phyloP scores from a whole-genome alignment of 2,329 filamentous ascomycete species.

The Colletotrichum destructivum region DNA sequence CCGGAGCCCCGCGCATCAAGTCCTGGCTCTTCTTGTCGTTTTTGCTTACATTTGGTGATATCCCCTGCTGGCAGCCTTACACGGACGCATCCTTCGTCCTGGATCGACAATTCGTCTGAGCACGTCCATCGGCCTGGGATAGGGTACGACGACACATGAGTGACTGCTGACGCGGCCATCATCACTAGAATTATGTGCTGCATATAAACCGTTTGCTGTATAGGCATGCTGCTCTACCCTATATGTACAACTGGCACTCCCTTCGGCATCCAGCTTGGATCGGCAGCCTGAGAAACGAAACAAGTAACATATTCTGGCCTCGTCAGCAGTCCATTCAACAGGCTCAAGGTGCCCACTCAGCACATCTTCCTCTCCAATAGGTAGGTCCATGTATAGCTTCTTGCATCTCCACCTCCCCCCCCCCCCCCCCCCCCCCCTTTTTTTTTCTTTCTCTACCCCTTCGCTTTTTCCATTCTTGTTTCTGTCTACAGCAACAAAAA shows the following conservation, averaged over 20 bases:
- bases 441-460: no score
- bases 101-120: not conserved
- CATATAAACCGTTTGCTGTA: conserved; percentile 16
- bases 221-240: conserved; percentile 38
- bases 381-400: not conserved
- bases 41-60: not conserved
- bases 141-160: not conserved
- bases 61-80: not conserved
- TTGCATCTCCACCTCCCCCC: no score
- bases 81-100: not conserved
- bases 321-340: not conserved
- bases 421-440: no score
- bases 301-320: conserved; percentile 13
- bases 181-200: not conserved
- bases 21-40: not conserved
- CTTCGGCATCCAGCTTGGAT: conserved; percentile 8
- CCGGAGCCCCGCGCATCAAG: not conserved
- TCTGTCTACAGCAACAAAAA: conserved; percentile 24
- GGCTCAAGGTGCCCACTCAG: not conserved
- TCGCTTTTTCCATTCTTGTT: no score
- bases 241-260: conserved; percentile 33
- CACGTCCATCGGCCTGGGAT: not conserved
- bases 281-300: conserved; percentile 10
- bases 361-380: not conserved
- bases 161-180: not conserved